Base-by-base conservation (phyloP, 345 rosid species). In the Cardamine chenopodiifolia region DNA sequence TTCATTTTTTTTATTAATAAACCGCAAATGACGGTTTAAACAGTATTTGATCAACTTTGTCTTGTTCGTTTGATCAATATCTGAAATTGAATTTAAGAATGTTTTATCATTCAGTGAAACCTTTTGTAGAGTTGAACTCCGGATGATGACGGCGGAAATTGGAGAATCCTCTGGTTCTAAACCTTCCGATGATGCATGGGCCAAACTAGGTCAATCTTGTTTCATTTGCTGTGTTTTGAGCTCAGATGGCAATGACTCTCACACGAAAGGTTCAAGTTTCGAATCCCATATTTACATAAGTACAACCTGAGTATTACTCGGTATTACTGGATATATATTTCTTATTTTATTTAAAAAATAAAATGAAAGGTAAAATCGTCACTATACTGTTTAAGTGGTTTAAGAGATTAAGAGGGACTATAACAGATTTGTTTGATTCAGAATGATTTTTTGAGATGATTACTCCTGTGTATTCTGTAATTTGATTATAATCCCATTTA, bases 81-180 rank as follows among this genome's bases (percentile, higher is more conserved):
- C 26, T 14, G 34, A 53, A 53, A 6, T 53, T 25, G 10, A 1
- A 45, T n/a, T 7, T 18, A 12, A 18, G 50, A 34, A 42, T 15
- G 2, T 14, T 37, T 19, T 7, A 7, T 39, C 31, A 8, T 17
- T 37, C 62, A 17, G 12, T 61, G 53, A 35, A 71, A 71, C 39
- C 39, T 55, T 54, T 10, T 3, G 6, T 29, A 44, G 56, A 56
- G 28, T 53, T 66, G 44, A 66, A 28, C 37, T 74, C 68, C 2
- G 22, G 28, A 58, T 72, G 31, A 70, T 54, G 71, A 48, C 56
- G 71, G 6, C 56, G 65, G 89, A 86, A 61, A 53, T 50, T 68
- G 84, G 83, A 4, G 81, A 82, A 68, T 76, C 82, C 68, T 85
- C 89, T 71, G 60, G 83, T 63, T 70, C 80, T 1, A 77, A 56